Evolutionary conservation across 345 rosid species (phyloP).

Genomic region (Moringa oleifera): DNA sequence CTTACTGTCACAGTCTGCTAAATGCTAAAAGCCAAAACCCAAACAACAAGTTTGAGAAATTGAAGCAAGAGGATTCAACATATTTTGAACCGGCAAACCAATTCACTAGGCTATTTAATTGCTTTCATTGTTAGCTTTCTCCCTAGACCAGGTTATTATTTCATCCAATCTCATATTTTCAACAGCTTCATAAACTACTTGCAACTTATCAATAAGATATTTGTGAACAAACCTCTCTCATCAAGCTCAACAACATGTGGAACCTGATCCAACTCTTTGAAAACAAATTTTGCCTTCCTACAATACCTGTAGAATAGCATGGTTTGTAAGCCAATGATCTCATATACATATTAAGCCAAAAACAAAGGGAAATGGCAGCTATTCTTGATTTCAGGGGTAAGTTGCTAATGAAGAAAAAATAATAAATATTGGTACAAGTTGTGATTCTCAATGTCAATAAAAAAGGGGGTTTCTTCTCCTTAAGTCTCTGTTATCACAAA

Average conservation of each 20-base stretch:
- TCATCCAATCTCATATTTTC: background rate
- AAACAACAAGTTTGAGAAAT: background rate
- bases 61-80: background rate
- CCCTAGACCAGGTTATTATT: background rate
- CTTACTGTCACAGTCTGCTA: no score
- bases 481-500: background rate
- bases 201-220: background rate
- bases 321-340: background rate
- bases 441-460: background rate
- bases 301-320: slow-evolving; percentile 50
- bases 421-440: no score
- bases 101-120: background rate
- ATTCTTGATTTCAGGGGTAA: no score
- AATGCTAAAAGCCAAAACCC: background rate
- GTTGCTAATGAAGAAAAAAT: no score
- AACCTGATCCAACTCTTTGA: slow-evolving; percentile 59
- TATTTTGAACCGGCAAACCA: background rate
- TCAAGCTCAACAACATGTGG: slow-evolving; percentile 87
- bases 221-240: slow-evolving; percentile 58
- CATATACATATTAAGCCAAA: background rate
- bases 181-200: background rate
- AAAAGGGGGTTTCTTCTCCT: background rate
- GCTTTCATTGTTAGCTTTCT: background rate
- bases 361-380: background rate
- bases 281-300: slow-evolving; percentile 73